Evolutionary conservation across 768 basidiomycete species (phyloP).

Genomic region (Cystoderma amianthinum): DNA sequence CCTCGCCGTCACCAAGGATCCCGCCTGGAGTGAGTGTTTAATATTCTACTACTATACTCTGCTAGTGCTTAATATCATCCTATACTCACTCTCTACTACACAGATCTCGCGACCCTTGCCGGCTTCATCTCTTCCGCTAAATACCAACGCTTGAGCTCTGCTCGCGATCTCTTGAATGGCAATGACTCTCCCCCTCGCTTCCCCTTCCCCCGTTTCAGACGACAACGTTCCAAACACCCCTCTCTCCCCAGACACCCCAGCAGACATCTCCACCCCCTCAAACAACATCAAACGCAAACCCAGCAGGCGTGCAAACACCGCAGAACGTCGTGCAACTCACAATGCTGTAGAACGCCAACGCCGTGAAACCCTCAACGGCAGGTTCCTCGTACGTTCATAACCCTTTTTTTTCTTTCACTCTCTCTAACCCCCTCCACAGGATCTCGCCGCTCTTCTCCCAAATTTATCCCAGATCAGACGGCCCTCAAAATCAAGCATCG

Average conservation of each 20-base stretch:
- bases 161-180: slow-evolving; percentile 46
- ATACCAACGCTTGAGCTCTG: slow-evolving; percentile 60
- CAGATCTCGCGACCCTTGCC: slow-evolving; percentile 95
- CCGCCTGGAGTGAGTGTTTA: slow-evolving; percentile 36
- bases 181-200: slow-evolving; percentile 25
- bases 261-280: slow-evolving; percentile 9
- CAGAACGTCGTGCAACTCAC: slow-evolving; percentile 92
- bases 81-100: slow-evolving; percentile 9
- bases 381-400: slow-evolving; percentile 65
- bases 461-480: slow-evolving; percentile 87
- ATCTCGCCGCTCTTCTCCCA: slow-evolving; percentile 87
- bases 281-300: slow-evolving; percentile 65
- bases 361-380: slow-evolving; percentile 86
- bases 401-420: slow-evolving; percentile 1
- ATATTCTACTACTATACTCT: neutral
- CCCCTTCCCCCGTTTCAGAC: slow-evolving; percentile 19
- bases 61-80: slow-evolving; percentile 9
- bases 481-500: slow-evolving; percentile 94
- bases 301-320: slow-evolving; percentile 87
- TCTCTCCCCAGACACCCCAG: slow-evolving; percentile 17
- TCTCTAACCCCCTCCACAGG: slow-evolving; percentile 32
- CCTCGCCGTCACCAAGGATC: slow-evolving; percentile 40
- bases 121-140: slow-evolving; percentile 58
- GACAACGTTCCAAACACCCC: slow-evolving; percentile 41
- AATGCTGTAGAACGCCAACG: slow-evolving; percentile 95